phyloP scores from a whole-genome alignment of 1,284 basidiomycete species.

The Ustilago lituana region DNA sequence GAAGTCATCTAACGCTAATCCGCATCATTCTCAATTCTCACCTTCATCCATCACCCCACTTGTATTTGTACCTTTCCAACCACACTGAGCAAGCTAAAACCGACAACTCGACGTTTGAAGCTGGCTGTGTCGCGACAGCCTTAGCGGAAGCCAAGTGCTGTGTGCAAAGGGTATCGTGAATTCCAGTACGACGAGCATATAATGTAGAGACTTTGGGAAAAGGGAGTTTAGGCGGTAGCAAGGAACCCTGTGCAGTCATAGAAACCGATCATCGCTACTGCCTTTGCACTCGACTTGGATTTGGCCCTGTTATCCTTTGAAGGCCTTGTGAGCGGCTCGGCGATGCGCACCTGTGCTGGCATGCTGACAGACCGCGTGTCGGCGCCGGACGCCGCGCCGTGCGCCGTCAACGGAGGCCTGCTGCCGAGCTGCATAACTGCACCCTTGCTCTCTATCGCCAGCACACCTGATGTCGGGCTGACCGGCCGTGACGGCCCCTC shows the following conservation, averaged over 20 bases:
- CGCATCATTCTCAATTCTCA: too few species aligned
- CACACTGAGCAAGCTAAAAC: too few species aligned
- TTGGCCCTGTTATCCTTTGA: conserved; percentile 5
- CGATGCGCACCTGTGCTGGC: conserved; percentile 30
- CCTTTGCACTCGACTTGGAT: conserved; percentile 12
- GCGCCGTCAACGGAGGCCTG: not conserved
- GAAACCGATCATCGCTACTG: conserved; percentile 38
- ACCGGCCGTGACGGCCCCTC: conserved; percentile 16
- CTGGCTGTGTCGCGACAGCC: too few species aligned
- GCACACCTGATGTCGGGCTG: conserved; percentile 14
- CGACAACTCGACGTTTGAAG: too few species aligned
- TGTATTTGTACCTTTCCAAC: conserved; percentile 34
- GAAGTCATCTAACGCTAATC: conserved; percentile 32
- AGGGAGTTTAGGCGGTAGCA: conserved; percentile 19
- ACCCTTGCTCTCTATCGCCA: not conserved
- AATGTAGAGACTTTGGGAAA: not conserved
- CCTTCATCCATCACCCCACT: too few species aligned
- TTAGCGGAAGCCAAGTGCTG: too few species aligned
- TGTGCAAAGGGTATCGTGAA: too few species aligned
- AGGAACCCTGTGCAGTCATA: conserved; percentile 41
- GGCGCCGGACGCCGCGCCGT: not conserved
- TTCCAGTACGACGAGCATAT: not conserved
- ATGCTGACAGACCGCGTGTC: conserved; percentile 34
- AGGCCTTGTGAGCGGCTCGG: conserved; percentile 15
- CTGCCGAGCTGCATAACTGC: not conserved